Base-by-base conservation (phyloP, 441 rosid genomes). In the Rhodomyrtus psidioides region DNA sequence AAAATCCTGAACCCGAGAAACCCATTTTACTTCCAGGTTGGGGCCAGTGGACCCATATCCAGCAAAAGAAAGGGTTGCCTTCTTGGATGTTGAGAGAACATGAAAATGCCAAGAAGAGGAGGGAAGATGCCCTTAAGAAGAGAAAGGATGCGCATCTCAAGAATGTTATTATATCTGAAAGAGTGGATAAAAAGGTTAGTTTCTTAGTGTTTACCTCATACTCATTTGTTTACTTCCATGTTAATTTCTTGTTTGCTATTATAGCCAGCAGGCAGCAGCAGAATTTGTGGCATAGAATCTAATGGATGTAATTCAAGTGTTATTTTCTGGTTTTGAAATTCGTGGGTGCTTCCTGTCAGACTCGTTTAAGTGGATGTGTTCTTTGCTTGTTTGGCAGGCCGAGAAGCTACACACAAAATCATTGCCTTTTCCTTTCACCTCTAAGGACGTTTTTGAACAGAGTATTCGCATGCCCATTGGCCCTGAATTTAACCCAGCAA, bases 401-500 rank as follows among this genome's bases (percentile, higher is more conserved):
- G 97, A 95, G 88, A 96, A 96, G 88, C 91, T 97, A 84, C 94
- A 92, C 62, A 91, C 96, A 34, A 95, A 87, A 86, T 85, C 94
- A 39, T 89, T 96, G 89, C 99, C 99, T 39, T 96, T 89, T 87
- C 99, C 99, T 21, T 94, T 89, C 89, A 93, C 96, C 81, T 96
- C 97, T 1, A 91, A 93, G 86, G 99, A 96, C 83, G 91, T 92
- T 70, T 97, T 93, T 59, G 98, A 97, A 76, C 95, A 89, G 84
- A 95, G 96, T 89, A 93, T 94, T 86, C 97, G 99, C 16, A 90
- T 94, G 92, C 99, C 99, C 17, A 88, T 96, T 28, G 99, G 99
- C 59, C 98, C 99, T 3, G 99, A 97, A 87, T 96, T 89, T 86
- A 94, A 97, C 89, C 99, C 98, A 6, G 94, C 93, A 13, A 94